Evolutionary conservation across 192 early-diverging fungal genomes (phyloP).

Genomic region (Mycoemilia scoparia): DNA sequence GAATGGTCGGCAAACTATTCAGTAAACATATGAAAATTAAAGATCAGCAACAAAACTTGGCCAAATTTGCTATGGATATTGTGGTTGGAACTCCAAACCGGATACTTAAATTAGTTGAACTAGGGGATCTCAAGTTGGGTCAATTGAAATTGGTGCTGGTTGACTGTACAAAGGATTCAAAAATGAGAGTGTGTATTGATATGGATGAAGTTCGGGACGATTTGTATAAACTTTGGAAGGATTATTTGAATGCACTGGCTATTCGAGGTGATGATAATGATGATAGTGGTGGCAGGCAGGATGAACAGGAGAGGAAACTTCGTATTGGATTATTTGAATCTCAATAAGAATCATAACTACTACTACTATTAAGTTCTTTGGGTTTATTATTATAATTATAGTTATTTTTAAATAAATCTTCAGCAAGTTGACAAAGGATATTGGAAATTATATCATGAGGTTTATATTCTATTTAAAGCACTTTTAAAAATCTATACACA

Average conservation of each 20-base stretch:
- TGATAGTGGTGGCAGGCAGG: too few species aligned
- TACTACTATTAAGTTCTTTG: too few species aligned
- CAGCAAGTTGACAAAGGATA: too few species aligned
- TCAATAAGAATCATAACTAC: too few species aligned
- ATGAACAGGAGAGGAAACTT: too few species aligned
- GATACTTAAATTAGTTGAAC: slow-evolving; percentile 13
- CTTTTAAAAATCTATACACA: too few species aligned
- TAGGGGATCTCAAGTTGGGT: slow-evolving; percentile 12
- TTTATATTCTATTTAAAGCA: too few species aligned
- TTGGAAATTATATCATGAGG: too few species aligned
- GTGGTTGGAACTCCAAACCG: slow-evolving; percentile 27
- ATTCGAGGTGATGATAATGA: too few species aligned
- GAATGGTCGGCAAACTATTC: slow-evolving; percentile 20
- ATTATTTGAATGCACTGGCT: slow-evolving; percentile 3
- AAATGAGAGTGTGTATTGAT: slow-evolving; percentile 26
- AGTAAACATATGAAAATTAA: slow-evolving; percentile 22
- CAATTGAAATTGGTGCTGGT: slow-evolving; percentile 18
- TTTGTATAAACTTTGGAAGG: slow-evolving; percentile 23
- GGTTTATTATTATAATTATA: too few species aligned
- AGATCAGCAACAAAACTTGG: slow-evolving; percentile 10
- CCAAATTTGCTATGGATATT: slow-evolving; percentile 7
- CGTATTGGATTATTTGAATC: too few species aligned
- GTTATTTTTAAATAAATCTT: too few species aligned
- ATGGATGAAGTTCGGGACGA: slow-evolving; percentile 25
- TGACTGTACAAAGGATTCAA: slow-evolving; percentile 27